Percentiles rank a stretch among this genome's conserved stretches.
Conservation (phyloP, 2,329 filamentous ascomycete species). For the Talaromyces sp. region DNA sequence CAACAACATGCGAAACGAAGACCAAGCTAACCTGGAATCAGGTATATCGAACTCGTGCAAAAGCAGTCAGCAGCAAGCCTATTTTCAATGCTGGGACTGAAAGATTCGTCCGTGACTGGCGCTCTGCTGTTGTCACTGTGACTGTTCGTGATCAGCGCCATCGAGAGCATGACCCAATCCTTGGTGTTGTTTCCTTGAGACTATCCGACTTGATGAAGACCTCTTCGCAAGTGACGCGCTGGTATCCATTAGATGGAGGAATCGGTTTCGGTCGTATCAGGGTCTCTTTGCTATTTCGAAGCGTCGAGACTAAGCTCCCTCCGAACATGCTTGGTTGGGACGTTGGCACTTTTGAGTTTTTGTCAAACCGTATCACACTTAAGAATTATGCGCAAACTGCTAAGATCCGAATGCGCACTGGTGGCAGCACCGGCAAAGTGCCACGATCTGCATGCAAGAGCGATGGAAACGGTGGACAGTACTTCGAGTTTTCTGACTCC, state of each 20-base stretch:
- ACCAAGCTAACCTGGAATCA: conserved; percentile 23
- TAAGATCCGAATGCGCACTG: conserved; percentile 76
- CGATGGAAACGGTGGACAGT: conserved; percentile 56
- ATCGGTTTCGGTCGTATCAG: conserved; percentile 87
- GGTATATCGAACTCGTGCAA: conserved; percentile 89
- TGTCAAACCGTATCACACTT: conserved; percentile 66
- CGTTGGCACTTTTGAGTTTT: conserved; percentile 89
- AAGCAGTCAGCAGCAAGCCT: conserved; percentile 88
- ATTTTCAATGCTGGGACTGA: conserved; percentile 98
- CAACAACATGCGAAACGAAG: neutral
- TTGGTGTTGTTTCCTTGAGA: conserved; percentile 86
- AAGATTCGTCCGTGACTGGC: conserved; percentile 89
- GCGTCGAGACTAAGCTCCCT: conserved; percentile 81
- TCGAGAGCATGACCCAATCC: conserved; percentile 88
- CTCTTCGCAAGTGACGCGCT: conserved; percentile 79
- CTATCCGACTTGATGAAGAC: conserved; percentile 84
- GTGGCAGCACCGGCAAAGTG: conserved; percentile 73
- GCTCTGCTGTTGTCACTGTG: conserved; percentile 78
- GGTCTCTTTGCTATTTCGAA: conserved; percentile 85
- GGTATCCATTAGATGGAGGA: conserved; percentile 95
- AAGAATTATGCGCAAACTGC: conserved; percentile 59
- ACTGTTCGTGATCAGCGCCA: conserved; percentile 86
- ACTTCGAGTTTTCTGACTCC: conserved; percentile 56
- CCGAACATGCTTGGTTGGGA: conserved; percentile 87
- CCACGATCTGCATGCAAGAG: conserved; percentile 60